A percentile compares a stretch with the other conserved stretches of the same genome.
These are phyloP conservation scores for Botrytis elliptica DNA, from an alignment of 2,329 filamentous ascomycete species.

Conservation along the genomic window DNA sequence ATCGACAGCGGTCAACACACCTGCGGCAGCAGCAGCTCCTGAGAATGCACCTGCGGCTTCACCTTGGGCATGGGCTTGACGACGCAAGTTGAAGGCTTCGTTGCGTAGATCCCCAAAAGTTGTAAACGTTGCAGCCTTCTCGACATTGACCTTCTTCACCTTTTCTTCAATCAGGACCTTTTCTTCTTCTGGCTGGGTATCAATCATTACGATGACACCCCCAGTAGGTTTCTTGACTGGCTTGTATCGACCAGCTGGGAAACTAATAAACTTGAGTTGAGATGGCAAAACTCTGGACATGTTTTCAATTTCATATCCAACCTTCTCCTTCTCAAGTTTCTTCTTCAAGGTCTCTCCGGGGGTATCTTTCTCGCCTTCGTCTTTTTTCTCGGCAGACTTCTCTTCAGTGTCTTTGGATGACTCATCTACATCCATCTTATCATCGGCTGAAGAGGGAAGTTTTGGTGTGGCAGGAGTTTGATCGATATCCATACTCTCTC, in stretches of 20 bases:
- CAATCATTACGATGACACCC: slow-evolving; percentile 86
- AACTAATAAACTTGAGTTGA: slow-evolving; percentile 94
- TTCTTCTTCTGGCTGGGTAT: slow-evolving; percentile 74
- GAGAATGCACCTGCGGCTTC: slow-evolving; percentile 28
- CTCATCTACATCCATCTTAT: slow-evolving; percentile 87
- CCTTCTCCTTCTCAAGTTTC: slow-evolving; percentile 92
- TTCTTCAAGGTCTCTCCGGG: slow-evolving; percentile 68
- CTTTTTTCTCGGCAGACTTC: slow-evolving; percentile 59
- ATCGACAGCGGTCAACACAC: slow-evolving; percentile 81
- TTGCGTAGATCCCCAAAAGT: slow-evolving; percentile 36
- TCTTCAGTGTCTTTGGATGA: slow-evolving; percentile 45
- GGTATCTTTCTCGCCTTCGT: slow-evolving; percentile 59
- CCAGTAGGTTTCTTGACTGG: slow-evolving; percentile 94
- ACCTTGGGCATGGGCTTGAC: slow-evolving; percentile 41
- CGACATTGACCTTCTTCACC: slow-evolving; percentile 73
- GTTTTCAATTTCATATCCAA: slow-evolving; percentile 94
- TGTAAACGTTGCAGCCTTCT: slow-evolving; percentile 53
- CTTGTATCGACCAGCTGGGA: slow-evolving; percentile 85
- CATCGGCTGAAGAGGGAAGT: slow-evolving; percentile 51
- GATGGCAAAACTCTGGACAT: slow-evolving; percentile 91
- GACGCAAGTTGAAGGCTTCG: slow-evolving; percentile 43
- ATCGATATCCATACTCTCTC: slow-evolving; percentile 96
- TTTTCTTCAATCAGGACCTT: slow-evolving; percentile 88
- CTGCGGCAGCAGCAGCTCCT: slow-evolving; percentile 71
- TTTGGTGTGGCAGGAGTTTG: slow-evolving; percentile 73